Percentiles rank a stretch among this genome's conserved stretches.
Conservation (phyloP, 2,329 filamentous ascomycete species). For the Hysterium pulicare region DNA sequence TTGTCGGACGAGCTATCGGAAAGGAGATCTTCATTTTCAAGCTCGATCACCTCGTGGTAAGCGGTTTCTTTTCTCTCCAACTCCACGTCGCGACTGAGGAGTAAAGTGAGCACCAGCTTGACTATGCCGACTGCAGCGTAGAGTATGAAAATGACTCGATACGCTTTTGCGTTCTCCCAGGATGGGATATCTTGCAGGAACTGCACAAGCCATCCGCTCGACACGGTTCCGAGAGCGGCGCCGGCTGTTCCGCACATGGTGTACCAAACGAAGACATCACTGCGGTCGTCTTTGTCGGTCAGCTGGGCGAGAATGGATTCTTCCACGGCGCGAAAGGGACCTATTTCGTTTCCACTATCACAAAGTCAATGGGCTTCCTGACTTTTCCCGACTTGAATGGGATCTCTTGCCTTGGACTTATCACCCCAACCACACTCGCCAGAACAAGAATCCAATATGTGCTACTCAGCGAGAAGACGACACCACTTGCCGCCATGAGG, state of each 20-base stretch:
- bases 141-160: constrained; percentile 41
- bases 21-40: too few species aligned
- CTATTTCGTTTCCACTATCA: constrained; percentile 26
- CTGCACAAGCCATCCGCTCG: constrained; percentile 41
- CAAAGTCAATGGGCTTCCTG: too few species aligned
- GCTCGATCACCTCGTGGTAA: constrained; percentile 30
- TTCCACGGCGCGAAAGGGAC: constrained; percentile 35
- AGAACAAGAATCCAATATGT: constrained; percentile 37
- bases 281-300: constrained; percentile 31
- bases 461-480: constrained; percentile 32
- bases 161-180: constrained; percentile 36
- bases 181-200: constrained; percentile 38
- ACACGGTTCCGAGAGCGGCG: constrained; percentile 30
- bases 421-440: constrained; percentile 38
- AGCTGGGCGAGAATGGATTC: constrained; percentile 36
- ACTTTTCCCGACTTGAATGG: not conserved
- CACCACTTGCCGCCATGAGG: constrained; percentile 35
- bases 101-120: constrained; percentile 36
- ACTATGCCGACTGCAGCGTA: constrained; percentile 42
- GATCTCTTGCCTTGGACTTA: constrained; percentile 26
- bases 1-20: too few species aligned
- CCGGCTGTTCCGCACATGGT: constrained; percentile 36
- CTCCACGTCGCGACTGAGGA: constrained; percentile 41
- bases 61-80: constrained; percentile 22
- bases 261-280: constrained; percentile 40